A percentile compares a stretch with the other conserved stretches of the same genome.
phyloP scores from a whole-genome alignment of 2,329 filamentous ascomycete genomes.

The Exophiala spinifera region DNA sequence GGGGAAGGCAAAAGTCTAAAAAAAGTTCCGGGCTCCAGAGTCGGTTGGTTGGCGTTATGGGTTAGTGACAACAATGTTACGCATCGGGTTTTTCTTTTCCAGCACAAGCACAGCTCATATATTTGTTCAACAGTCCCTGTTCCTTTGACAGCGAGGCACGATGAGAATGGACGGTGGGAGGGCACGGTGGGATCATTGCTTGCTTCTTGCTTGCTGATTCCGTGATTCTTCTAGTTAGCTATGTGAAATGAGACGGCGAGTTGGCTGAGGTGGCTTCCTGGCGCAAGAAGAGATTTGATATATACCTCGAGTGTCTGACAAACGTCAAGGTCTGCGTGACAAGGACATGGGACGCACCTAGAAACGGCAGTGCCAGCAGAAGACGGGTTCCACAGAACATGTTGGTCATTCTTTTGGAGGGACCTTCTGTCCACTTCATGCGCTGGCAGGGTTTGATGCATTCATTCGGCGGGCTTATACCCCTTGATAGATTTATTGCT shows the following conservation, averaged over 20 bases:
- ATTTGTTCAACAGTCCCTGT: conserved; percentile 7
- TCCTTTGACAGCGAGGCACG: conserved; percentile 3
- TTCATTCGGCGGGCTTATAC: conserved; percentile 15
- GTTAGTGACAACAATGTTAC: conserved; percentile 4
- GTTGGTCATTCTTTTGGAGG: conserved; percentile 8
- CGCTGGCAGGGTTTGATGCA: not conserved
- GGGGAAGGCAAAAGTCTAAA: conserved; percentile 22
- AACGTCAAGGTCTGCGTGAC: conserved; percentile 5
- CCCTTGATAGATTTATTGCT: conserved; percentile 20
- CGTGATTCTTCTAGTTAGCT: conserved; percentile 23
- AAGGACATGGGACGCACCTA: conserved; percentile 1
- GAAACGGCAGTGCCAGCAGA: conserved; percentile 14
- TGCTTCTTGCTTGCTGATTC: conserved; percentile 4
- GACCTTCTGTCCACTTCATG: conserved; percentile 6
- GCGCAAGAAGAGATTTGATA: conserved; percentile 6
- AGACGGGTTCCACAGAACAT: conserved; percentile 6
- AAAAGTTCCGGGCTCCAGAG: conserved; percentile 16
- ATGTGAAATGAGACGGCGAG: conserved; percentile 21
- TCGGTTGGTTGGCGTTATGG: conserved; percentile 14
- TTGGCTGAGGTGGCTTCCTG: conserved; percentile 12
- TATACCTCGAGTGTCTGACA: not conserved
- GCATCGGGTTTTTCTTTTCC: conserved; percentile 10
- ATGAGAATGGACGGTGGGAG: not conserved
- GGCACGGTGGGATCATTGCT: not conserved
- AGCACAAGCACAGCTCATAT: conserved; percentile 12